Conservation (phyloP, 2,329 filamentous ascomycete species). For the Sporothrix dimorphospora region DNA sequence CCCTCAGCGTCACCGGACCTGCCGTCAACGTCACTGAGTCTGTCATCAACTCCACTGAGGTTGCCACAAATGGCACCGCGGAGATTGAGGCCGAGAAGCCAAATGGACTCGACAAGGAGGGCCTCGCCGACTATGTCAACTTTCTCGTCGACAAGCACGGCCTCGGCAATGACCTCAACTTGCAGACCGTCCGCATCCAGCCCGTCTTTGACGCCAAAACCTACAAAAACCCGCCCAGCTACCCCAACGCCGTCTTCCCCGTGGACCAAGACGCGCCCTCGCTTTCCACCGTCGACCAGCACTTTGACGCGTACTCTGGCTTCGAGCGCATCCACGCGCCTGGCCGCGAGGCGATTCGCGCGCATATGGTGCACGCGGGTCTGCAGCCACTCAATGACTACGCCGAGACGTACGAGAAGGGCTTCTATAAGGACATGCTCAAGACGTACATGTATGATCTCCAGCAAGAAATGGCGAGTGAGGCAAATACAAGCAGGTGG, state of each 20-base stretch:
- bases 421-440: background rate
- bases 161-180: conserved; percentile 36
- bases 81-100: background rate
- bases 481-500: background rate
- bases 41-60: background rate
- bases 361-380: too few species aligned
- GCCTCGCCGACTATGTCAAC: conserved; percentile 34
- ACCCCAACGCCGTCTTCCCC: conserved; percentile 23
- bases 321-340: conserved; percentile 17
- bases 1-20: too few species aligned
- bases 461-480: background rate
- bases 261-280: conserved; percentile 34
- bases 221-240: background rate
- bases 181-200: conserved; percentile 28
- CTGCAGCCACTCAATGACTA: conserved; percentile 22
- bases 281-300: background rate
- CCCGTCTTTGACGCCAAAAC: conserved; percentile 5
- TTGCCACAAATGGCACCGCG: too few species aligned
- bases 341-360: conserved; percentile 4
- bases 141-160: conserved; percentile 37
- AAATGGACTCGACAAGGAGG: too few species aligned
- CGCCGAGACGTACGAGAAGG: conserved; percentile 5
- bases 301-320: background rate
- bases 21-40: background rate
- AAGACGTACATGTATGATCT: background rate